Base-by-base conservation (phyloP, 352 stramenopile genomes). In the Pythium pectinolyticum region DNA sequence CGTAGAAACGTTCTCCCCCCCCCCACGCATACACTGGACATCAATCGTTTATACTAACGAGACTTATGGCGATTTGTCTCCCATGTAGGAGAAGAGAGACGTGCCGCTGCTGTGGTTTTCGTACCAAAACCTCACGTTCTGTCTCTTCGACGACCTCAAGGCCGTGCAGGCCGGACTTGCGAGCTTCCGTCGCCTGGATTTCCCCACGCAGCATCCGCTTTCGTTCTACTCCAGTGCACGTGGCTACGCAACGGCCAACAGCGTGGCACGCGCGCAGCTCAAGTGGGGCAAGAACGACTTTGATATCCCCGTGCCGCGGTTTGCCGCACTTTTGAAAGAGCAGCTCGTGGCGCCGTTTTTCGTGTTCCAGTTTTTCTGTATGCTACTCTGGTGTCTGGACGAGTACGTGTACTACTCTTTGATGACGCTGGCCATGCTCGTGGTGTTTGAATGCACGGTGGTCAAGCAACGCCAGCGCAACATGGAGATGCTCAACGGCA, bases 341-440 rank as follows among this genome's bases (percentile, higher is more conserved):
- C 96, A 99, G 73, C 69, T 97, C 12, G 73, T 98, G 5, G 92
- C 94, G 37, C 96, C 96, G n/a, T 98, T 99, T 61, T 98, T 98
- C 69, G 75, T 99, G 8, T 99, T 99, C 70, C 96, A 99, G 72
- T 86, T 86, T 40, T 92, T 99, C 35, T 99, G 94, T 74, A 96
- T 98, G 59, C 56, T 97, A 24, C 76, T 99, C 24, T 99, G 96
- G 96, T 96, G 77, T 56, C 73, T 99, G 22, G 96, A 99, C 74
- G 96, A 99, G 69, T 99, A 99, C 74, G 97, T 97, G 78, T 96
- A 98, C 72, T 99, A 98, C 72, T 89, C 89, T 2, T 67, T 98
- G n/a, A 96, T 98, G 66, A 99, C 96, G 9, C 80, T 99, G 5
- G 62, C 82, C 19, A 97, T 97, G 74, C 78, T 99, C 10, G 68